A percentile compares a stretch with the other conserved stretches of the same genome.
Conservation (phyloP, 2,329 filamentous ascomycete genomes). For the Fusarium sarcochroum region DNA sequence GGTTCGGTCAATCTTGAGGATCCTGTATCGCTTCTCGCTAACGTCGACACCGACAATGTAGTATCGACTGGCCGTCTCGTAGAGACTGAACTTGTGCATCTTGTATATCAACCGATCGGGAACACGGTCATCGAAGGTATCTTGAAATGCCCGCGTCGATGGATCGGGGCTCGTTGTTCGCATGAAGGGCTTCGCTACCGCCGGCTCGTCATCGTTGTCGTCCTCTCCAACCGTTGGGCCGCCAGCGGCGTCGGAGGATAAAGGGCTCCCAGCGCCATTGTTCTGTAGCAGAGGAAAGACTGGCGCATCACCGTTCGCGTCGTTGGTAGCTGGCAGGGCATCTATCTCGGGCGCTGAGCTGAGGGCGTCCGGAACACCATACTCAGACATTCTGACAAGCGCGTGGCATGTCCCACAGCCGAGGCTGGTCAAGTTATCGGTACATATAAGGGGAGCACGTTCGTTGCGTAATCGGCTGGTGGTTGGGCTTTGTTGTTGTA, state of each 20-base stretch:
- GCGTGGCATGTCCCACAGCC: conserved; percentile 26
- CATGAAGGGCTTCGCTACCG: conserved; percentile 70
- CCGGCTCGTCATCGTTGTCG: conserved; percentile 71
- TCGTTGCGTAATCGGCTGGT: background rate
- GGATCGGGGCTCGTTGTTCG: conserved; percentile 68
- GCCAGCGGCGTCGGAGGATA: conserved; percentile 46
- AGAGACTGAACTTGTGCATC: conserved; percentile 98
- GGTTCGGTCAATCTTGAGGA: conserved; percentile 95
- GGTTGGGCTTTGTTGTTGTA: conserved; percentile 1
- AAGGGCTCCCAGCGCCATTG: conserved; percentile 51
- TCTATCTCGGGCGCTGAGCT: conserved; percentile 37
- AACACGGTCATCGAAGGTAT: conserved; percentile 53
- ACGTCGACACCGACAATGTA: conserved; percentile 96
- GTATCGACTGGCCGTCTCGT: conserved; percentile 93
- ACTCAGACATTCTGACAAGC: conserved; percentile 45
- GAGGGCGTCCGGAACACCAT: conserved; percentile 41
- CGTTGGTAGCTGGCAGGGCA: conserved; percentile 31
- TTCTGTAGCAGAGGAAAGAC: conserved; percentile 56
- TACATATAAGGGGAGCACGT: conserved; percentile 7
- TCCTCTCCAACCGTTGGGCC: conserved; percentile 55
- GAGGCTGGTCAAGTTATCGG: background rate
- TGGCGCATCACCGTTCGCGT: conserved; percentile 44
- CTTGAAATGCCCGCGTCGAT: conserved; percentile 48
- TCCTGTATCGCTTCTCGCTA: conserved; percentile 87
- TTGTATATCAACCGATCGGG: conserved; percentile 64